phyloP scores from a whole-genome alignment of 78 protist species.

The Tieghemostelium lacteum region DNA sequence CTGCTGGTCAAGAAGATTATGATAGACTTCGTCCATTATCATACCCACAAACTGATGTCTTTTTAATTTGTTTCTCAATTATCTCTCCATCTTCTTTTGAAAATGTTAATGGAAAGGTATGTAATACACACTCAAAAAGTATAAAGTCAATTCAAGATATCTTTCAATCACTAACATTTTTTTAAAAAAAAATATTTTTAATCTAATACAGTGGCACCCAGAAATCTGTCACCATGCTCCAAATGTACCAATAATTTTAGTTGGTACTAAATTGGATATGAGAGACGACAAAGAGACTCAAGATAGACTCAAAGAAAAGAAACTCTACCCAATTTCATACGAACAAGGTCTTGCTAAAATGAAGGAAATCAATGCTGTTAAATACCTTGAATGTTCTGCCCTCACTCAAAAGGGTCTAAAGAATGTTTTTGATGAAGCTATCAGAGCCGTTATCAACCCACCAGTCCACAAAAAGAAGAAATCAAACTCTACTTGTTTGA shows the following conservation, averaged over 20 bases:
- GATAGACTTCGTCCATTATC: conserved; percentile 97
- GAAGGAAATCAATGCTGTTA: conserved; percentile 82
- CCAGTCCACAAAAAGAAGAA: conserved; percentile 82
- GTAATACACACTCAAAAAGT: too few species aligned
- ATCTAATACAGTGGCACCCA: conserved; percentile 92
- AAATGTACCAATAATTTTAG: conserved; percentile 88
- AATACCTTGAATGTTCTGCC: conserved; percentile 96
- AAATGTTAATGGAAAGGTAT: conserved; percentile 86
- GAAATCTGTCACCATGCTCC: conserved; percentile 90
- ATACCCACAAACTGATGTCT: conserved; percentile 96
- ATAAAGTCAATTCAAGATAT: too few species aligned
- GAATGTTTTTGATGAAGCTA: conserved; percentile 88
- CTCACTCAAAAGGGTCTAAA: conserved; percentile 92
- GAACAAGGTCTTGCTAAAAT: conserved; percentile 68
- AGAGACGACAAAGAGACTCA: conserved; percentile 77
- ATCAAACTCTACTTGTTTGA: conserved; percentile 30
- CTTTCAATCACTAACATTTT: too few species aligned
- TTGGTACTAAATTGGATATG: conserved; percentile 91
- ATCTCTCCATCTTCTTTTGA: conserved; percentile 88
- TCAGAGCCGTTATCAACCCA: conserved; percentile 85
- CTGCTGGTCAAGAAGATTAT: conserved; percentile 96
- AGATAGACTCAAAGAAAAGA: conserved; percentile 68
- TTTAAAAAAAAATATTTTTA: too few species aligned
- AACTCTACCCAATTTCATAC: conserved; percentile 57
- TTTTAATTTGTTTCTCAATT: conserved; percentile 94